Evolutionary conservation across 2,329 filamentous ascomycete genomes (phyloP).

Genomic region (Ophioceras dolichostomum): DNA sequence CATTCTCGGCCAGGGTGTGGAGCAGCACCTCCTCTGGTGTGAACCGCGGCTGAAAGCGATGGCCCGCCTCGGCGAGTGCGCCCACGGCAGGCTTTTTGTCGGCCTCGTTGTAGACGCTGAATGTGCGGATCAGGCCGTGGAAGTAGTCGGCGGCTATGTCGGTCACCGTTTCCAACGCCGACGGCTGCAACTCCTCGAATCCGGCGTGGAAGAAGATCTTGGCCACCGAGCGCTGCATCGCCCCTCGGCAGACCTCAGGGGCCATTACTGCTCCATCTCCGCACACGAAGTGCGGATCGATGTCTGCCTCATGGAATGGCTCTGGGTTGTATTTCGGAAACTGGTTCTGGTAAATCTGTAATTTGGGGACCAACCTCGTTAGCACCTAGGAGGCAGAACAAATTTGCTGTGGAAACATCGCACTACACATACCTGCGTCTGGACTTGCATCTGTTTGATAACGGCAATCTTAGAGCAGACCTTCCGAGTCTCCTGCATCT

Average conservation of each 20-base stretch:
- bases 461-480: conserved; percentile 93
- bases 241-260: conserved; percentile 66
- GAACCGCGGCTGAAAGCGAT: conserved; percentile 50
- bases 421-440: conserved; percentile 59
- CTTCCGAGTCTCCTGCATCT: conserved; percentile 95
- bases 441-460: conserved; percentile 98
- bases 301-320: conserved; percentile 76
- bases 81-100: conserved; percentile 55
- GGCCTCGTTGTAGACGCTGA: conserved; percentile 73
- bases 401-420: neutral
- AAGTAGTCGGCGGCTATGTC: conserved; percentile 88
- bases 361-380: conserved; percentile 5
- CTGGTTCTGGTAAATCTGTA: conserved; percentile 88
- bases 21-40: conserved; percentile 76
- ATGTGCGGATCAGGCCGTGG: conserved; percentile 64
- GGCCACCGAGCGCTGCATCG: conserved; percentile 79
- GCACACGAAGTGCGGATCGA: conserved; percentile 78
- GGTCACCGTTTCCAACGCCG: conserved; percentile 79
- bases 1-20: conserved; percentile 75
- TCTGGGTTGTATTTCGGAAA: conserved; percentile 93
- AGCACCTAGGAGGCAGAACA: neutral
- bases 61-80: conserved; percentile 23
- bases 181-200: conserved; percentile 94
- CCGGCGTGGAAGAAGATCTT: conserved; percentile 95
- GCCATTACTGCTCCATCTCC: conserved; percentile 85